These are phyloP conservation scores for Pinus albicaulis DNA, from an alignment of 75 land plant genomes.

Conservation along the genomic window DNA sequence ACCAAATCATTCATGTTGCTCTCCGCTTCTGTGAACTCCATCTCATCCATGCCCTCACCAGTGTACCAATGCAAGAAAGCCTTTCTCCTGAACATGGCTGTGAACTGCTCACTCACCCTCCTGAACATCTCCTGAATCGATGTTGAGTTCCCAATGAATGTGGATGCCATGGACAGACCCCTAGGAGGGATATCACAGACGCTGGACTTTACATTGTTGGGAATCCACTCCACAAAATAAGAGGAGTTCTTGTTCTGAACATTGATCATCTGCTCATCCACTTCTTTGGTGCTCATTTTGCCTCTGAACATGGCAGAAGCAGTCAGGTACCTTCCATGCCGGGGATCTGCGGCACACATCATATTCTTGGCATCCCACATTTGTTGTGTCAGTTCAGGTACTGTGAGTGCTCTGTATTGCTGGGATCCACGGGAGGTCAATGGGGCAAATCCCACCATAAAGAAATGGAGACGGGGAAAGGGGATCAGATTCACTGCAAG, in stretches of 20 bases:
- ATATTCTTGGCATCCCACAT: slow-evolving; percentile 57
- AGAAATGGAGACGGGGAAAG: slow-evolving; percentile 56
- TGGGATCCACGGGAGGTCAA: slow-evolving; percentile 57
- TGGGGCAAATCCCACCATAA: slow-evolving; percentile 58
- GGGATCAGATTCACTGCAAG: slow-evolving; percentile 54
- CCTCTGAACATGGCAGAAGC: slow-evolving; percentile 66
- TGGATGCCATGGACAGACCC: slow-evolving; percentile 55
- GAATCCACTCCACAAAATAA: slow-evolving; percentile 63
- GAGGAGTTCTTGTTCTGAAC: slow-evolving; percentile 60
- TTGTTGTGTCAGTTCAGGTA: slow-evolving; percentile 57
- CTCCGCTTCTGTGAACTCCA: slow-evolving; percentile 69
- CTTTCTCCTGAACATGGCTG: slow-evolving; percentile 56
- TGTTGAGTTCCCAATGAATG: slow-evolving; percentile 49
- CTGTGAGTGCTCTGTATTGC: slow-evolving; percentile 52
- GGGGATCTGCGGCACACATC: slow-evolving; percentile 49
- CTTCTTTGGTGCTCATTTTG: slow-evolving; percentile 57
- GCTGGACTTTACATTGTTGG: slow-evolving; percentile 67
- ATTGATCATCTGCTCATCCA: slow-evolving; percentile 53
- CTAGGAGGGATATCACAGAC: slow-evolving; percentile 59
- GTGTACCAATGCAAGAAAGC: slow-evolving; percentile 65
- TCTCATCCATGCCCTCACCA: slow-evolving; percentile 65
- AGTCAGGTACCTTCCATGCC: slow-evolving; percentile 51
- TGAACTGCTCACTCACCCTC: slow-evolving; percentile 58
- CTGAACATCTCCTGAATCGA: slow-evolving; percentile 58
- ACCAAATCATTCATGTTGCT: slow-evolving; percentile 66